A percentile compares a stretch with the other conserved stretches of the same genome.
Conservation (phyloP, 495 filamentous ascomycete genomes). For the Talaromyces adpressus region DNA sequence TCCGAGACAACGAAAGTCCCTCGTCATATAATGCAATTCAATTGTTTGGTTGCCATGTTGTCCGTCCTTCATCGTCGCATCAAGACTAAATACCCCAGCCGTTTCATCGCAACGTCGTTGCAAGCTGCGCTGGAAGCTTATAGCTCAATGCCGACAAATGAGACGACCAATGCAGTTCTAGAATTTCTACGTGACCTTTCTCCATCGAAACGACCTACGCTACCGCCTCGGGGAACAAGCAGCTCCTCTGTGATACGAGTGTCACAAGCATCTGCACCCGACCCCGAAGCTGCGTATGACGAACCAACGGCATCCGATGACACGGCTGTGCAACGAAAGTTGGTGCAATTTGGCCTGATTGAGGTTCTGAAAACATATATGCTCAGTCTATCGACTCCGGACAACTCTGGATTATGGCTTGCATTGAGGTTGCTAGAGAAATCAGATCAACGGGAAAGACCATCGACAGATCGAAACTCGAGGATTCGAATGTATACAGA, state of each 20-base stretch:
- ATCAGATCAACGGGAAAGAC: conserved; percentile 51
- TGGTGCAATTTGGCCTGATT: conserved; percentile 80
- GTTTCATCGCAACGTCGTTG: conserved; percentile 86
- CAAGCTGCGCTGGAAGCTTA: conserved; percentile 69
- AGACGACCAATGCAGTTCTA: conserved; percentile 66
- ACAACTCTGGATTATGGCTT: conserved; percentile 64
- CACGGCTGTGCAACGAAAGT: conserved; percentile 52
- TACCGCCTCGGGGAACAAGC: conserved; percentile 63
- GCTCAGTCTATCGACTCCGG: conserved; percentile 44
- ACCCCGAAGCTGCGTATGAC: conserved; percentile 63
- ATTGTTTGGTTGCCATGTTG: conserved; percentile 70
- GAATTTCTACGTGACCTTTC: conserved; percentile 70
- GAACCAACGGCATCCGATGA: conserved; percentile 47
- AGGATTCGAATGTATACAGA: conserved; percentile 53
- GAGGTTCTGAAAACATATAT: conserved; percentile 80
- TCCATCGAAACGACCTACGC: conserved; percentile 62
- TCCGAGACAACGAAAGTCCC: conserved; percentile 12
- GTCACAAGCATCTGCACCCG: conserved; percentile 55
- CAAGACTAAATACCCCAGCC: conserved; percentile 82
- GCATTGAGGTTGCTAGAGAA: conserved; percentile 69
- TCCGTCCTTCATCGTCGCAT: conserved; percentile 81
- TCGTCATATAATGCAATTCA: conserved; percentile 51
- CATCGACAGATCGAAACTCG: conserved; percentile 47
- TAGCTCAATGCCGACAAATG: conserved; percentile 45
- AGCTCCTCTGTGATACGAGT: conserved; percentile 33